A percentile compares a stretch with the other conserved stretches of the same genome.
Conservation (phyloP, 202 grass and related monocot species). For the Panicum hallii region DNA sequence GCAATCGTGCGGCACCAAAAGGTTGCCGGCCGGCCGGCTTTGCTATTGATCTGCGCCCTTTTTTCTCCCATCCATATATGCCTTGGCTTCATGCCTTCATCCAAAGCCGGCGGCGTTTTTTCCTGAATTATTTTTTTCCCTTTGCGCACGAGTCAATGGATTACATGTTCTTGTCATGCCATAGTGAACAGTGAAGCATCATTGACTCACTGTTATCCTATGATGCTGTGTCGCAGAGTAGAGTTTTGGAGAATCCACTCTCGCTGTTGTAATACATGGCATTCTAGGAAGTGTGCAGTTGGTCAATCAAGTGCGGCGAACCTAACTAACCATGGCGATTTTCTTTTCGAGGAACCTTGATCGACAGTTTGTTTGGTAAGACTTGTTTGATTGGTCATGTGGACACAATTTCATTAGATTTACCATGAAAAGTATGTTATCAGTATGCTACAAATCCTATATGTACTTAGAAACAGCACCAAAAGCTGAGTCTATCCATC, state of each 20-base stretch:
- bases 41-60: neutral
- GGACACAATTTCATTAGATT: neutral
- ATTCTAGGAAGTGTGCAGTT: neutral
- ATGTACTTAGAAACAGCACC: too few relatives aligned
- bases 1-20: constrained; percentile 48
- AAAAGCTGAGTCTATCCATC: too few relatives aligned
- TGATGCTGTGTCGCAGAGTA: neutral
- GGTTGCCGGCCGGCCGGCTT: constrained; percentile 37
- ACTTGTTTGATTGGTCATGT: neutral
- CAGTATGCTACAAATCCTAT: neutral
- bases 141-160: neutral
- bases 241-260: neutral
- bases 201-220: too few relatives aligned
- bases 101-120: constrained; percentile 10
- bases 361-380: too few relatives aligned
- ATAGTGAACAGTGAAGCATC: too few relatives aligned
- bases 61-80: neutral
- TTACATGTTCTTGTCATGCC: neutral
- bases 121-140: neutral
- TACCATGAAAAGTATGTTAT: neutral
- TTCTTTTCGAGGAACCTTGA: neutral
- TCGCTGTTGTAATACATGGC: neutral
- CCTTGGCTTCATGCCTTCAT: constrained; percentile 13
- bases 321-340: neutral
- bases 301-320: neutral